Evolutionary conservation across 2,329 filamentous ascomycete species (phyloP), one percentile per base, ranked within the genome.

Genomic region (Cephalotrichum gorgonifer): DNA sequence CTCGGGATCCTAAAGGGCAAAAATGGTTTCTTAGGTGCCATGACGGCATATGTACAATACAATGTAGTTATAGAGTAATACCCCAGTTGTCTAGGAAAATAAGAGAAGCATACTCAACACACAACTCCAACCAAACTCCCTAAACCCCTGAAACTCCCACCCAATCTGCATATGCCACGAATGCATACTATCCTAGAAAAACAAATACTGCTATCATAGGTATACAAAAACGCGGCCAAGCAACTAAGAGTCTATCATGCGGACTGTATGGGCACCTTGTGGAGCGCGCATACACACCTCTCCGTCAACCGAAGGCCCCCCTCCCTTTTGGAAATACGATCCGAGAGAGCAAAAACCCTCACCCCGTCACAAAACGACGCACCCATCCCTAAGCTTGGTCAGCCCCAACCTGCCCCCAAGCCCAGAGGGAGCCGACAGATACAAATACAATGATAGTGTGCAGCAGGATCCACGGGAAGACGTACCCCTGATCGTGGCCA

Each of bases 401-500:
- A 39, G 35, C 35, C 35, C 35, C 35, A 11, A 39, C 35, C 35
- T 11, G 7, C 6, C 35, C 35, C 35, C 35, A 39, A 20, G 12
- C 17, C 35, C 35, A 39, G n/a, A 39, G 35, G 17, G 22, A 39
- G 17, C 20, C n/a, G 3, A 22, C 17, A 5, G 46, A 30, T 17
- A 23, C 8, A n/a, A 43, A 31, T 8, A 43, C 25, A 9, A 23
- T 17, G 23, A 27, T 20, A 7, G 23, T 11, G 22, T 22, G 26
- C 27, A 28, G 5, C 22, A n/a, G 3, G 39, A 39, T 17, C 15
- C 23, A 49, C 5, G 35, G 35, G 39, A 35, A 49, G 20, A 42
- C 25, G 46, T 27, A 62, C 85, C 35, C n/a, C 35, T 20, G 17
- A 9, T 39, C 35, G n/a, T 20, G 17, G 35, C 35, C 35, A 5